phyloP scores from a whole-genome alignment of 1,284 basidiomycete species.

The Retiboletus flavoniger region DNA sequence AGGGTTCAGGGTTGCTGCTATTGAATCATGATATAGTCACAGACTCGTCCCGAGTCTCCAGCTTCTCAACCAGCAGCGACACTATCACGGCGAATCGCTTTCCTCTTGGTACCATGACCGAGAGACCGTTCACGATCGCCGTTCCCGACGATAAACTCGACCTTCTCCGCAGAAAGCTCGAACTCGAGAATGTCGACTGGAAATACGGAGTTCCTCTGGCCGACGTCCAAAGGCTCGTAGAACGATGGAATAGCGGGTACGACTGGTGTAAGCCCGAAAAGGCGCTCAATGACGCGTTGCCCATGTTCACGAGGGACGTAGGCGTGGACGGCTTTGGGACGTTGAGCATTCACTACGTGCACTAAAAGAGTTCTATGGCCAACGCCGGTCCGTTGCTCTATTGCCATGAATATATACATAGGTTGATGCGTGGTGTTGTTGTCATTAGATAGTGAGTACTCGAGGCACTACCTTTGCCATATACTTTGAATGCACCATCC shows the following conservation, averaged over 20 bases:
- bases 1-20: too few species aligned
- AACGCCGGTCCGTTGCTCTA: slow-evolving; percentile 46
- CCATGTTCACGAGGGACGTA: slow-evolving; percentile 43
- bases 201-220: slow-evolving; percentile 42
- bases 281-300: slow-evolving; percentile 39
- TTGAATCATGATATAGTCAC: too few species aligned
- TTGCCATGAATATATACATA: slow-evolving; percentile 46
- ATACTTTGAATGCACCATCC: too few species aligned
- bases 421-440: too few species aligned
- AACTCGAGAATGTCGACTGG: slow-evolving; percentile 36
- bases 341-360: slow-evolving; percentile 44
- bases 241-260: slow-evolving; percentile 40
- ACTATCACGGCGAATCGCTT: too few species aligned
- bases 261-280: slow-evolving; percentile 44
- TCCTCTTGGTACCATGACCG: neutral
- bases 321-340: slow-evolving; percentile 37
- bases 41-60: too few species aligned
- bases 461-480: too few species aligned
- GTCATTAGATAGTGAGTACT: too few species aligned
- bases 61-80: too few species aligned
- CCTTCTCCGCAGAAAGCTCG: neutral
- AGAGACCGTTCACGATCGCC: neutral
- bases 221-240: slow-evolving; percentile 39
- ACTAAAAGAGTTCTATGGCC: slow-evolving; percentile 35
- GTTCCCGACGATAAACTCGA: neutral